A percentile compares a stretch with the other conserved stretches of the same genome.
phyloP scores from a whole-genome alignment of 176 grass and related monocot genomes.

The Chloris gayana region DNA sequence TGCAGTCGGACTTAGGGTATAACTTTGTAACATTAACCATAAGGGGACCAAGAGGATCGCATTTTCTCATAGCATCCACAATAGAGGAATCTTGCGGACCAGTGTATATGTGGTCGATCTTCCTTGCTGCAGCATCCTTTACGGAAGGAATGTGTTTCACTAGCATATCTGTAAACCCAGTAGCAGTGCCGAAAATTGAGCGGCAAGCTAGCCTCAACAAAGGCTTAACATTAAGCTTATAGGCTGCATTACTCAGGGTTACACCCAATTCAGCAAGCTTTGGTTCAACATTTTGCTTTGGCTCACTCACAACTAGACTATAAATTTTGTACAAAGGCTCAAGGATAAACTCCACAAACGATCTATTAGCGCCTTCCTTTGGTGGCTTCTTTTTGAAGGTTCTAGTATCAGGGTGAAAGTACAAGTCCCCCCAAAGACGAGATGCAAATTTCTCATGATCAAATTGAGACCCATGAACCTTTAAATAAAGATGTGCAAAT shows the following conservation, averaged over 20 bases:
- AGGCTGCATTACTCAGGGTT: conserved; percentile 84
- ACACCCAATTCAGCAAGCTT: conserved; percentile 89
- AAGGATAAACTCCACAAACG: conserved; percentile 94
- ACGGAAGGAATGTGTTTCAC: conserved; percentile 91
- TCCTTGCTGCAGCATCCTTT: conserved; percentile 80
- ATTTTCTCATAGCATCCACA: conserved; percentile 80
- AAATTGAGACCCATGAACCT: conserved; percentile 88
- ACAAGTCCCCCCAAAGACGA: conserved; percentile 90
- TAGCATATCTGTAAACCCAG: conserved; percentile 95
- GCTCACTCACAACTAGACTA: conserved; percentile 94
- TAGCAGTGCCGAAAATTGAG: conserved; percentile 91
- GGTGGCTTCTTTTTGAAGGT: conserved; percentile 92
- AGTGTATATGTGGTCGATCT: conserved; percentile 89
- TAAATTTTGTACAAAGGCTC: conserved; percentile 98
- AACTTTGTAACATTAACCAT: conserved; percentile 97
- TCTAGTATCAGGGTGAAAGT: conserved; percentile 85
- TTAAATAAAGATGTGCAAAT: conserved; percentile 86
- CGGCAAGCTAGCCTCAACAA: conserved; percentile 93
- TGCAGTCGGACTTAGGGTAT: conserved; percentile 94
- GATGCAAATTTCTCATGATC: conserved; percentile 91
- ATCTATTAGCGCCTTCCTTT: conserved; percentile 93
- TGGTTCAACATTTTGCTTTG: conserved; percentile 71
- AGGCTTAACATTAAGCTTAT: conserved; percentile 93
- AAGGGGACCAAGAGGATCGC: conserved; percentile 78
- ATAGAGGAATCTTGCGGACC: conserved; percentile 79